Evolutionary conservation across 768 basidiomycete species (phyloP).

Genomic region (Leccinum rimulosum): DNA sequence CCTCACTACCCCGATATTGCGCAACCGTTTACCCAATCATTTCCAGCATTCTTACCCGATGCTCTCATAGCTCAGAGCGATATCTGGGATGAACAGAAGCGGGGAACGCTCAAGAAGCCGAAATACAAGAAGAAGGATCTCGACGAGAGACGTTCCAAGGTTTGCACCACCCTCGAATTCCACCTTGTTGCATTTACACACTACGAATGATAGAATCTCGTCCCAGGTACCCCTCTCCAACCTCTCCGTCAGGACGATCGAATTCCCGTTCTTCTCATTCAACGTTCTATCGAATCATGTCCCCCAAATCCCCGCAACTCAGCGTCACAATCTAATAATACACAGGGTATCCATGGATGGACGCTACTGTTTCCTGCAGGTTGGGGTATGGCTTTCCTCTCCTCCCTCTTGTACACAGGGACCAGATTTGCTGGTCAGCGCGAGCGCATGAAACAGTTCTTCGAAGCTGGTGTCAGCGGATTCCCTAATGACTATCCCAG

Average conservation of each 20-base stretch:
- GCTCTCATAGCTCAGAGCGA: conserved; percentile 58
- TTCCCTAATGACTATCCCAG: conserved; percentile 84
- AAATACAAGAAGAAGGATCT: conserved; percentile 81
- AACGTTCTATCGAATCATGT: conserved; percentile 60
- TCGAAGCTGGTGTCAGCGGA: conserved; percentile 70
- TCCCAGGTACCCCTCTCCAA: conserved; percentile 74
- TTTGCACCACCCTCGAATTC: conserved; percentile 22
- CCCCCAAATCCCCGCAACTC: conserved; percentile 11
- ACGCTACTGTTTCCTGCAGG: conserved; percentile 82
- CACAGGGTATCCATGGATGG: conserved; percentile 74
- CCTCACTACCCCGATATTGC: conserved; percentile 28
- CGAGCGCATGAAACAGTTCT: conserved; percentile 76
- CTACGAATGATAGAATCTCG: conserved; percentile 50
- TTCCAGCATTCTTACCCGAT: conserved; percentile 48
- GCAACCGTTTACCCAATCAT: conserved; percentile 24
- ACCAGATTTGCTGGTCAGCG: conserved; percentile 84
- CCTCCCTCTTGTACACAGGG: conserved; percentile 77
- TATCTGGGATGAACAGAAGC: conserved; percentile 67
- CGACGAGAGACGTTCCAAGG: conserved; percentile 78
- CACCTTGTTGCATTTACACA: background rate
- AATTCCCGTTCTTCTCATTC: conserved; percentile 80
- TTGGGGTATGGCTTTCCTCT: conserved; percentile 89
- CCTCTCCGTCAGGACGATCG: conserved; percentile 76
- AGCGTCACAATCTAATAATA: conserved; percentile 24
- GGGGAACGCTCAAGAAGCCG: conserved; percentile 55